Base-by-base conservation (phyloP, 495 filamentous ascomycete genomes). In the Pyronema omphalodes region DNA sequence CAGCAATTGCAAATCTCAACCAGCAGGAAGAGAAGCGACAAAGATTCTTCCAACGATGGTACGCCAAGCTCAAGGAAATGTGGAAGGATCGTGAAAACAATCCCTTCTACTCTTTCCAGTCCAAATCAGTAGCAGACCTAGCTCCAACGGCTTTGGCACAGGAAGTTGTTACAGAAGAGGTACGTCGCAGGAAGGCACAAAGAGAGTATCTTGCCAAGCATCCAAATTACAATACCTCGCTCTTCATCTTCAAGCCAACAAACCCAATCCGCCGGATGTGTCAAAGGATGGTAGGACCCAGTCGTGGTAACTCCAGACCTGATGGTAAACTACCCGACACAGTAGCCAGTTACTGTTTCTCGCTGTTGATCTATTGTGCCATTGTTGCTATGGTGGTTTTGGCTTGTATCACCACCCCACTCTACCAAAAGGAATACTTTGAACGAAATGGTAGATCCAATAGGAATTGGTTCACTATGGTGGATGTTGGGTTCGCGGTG, bases 311-410 rank as follows among this genome's bases (percentile, higher is more conserved):
- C 50, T 82, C 89, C 66, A 79, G 91, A 36, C 79, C 88, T 53
- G 84, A 94, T 64, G 91, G 91, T 15, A 77, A 87, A 0, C 77
- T 82, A 53, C 91, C 91, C 1, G 86, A 89, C 58, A 87, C 83
- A 55, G 78, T 81, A 2, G 71, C 93, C 9, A 96, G 93, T 86
- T 94, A 93, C 63, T 69, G 76, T 5, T 95, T 99, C 65, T 95
- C 93, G 0, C 84, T 83, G 7, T 80, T 99, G 53, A 85, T 96
- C 57, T 99, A 99, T 62, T 80, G 81, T 7, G 82, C 86, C 33
- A 95, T 99, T 54, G 84, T 96, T 46, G 84, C 86, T 44, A 96
- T 99, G 91, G 91, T 99, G 14, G 63, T 96, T 35, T 76, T 99
- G 44, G 91, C 91, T 36, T 96, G 91, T 62, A 71, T 95, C 53